phyloP scores from a whole-genome alignment of 352 stramenopile species.

The Aphanomyces invadans region DNA sequence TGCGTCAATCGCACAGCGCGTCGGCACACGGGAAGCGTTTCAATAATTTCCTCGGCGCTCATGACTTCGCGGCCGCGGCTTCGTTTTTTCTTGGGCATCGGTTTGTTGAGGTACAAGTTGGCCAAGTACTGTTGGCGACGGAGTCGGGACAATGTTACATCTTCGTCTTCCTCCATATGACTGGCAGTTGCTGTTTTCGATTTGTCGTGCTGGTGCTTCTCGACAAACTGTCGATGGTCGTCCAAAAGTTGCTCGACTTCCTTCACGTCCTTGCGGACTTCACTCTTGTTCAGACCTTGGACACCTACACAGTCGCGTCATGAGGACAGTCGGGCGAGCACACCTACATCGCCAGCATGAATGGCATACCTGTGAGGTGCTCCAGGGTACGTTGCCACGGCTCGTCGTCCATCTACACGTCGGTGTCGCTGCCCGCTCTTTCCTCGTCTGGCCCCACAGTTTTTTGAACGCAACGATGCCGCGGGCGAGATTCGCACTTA shows the following conservation, averaged over 20 bases:
- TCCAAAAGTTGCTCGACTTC: conserved; percentile 22
- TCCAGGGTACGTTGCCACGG: conserved; percentile 19
- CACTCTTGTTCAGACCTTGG: conserved; percentile 19
- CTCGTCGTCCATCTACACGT: conserved; percentile 20
- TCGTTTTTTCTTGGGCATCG: conserved; percentile 23
- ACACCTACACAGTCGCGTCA: conserved; percentile 13
- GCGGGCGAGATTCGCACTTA: conserved; percentile 7
- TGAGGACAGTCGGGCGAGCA: not conserved
- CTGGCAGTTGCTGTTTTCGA: not conserved
- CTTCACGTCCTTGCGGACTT: conserved; percentile 24
- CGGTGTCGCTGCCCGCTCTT: not conserved
- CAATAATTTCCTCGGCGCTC: conserved; percentile 63
- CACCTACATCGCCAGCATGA: not conserved
- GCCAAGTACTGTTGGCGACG: conserved; percentile 22
- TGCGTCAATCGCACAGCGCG: conserved; percentile 70
- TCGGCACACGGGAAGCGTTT: conserved; percentile 52
- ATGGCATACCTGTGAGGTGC: conserved; percentile 18
- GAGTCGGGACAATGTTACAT: not conserved
- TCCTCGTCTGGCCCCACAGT: conserved; percentile 19
- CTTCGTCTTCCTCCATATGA: conserved; percentile 7
- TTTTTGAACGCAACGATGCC: conserved; percentile 24
- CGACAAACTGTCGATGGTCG: conserved; percentile 4
- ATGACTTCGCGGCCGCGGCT: conserved; percentile 31
- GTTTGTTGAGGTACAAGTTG: conserved; percentile 25
- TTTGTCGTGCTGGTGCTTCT: conserved; percentile 7